Conservation (phyloP, 2,329 filamentous ascomycete species). For the Talaromyces sp. region DNA sequence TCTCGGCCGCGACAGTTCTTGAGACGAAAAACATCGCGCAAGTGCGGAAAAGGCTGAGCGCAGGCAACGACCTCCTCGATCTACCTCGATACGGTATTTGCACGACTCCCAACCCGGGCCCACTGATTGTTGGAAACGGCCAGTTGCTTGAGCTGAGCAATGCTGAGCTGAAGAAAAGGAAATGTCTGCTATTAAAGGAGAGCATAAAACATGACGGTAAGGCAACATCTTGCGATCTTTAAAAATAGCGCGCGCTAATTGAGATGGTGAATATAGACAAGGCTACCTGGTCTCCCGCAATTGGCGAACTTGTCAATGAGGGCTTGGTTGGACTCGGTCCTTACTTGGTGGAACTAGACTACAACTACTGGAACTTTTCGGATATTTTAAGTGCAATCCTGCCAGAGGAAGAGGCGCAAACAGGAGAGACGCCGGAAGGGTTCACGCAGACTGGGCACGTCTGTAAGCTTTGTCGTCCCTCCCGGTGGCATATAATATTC, state of each 20-base stretch:
- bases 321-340: constrained; percentile 67
- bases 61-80: constrained; percentile 59
- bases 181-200: constrained; percentile 35
- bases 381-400: constrained; percentile 80
- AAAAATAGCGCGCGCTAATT: background rate
- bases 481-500: background rate
- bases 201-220: constrained; percentile 33
- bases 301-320: constrained; percentile 62
- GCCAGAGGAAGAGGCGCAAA: constrained; percentile 67
- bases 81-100: constrained; percentile 56
- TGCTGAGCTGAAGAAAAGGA: constrained; percentile 37
- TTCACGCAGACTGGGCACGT: constrained; percentile 89
- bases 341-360: constrained; percentile 70
- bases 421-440: constrained; percentile 66
- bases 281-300: constrained; percentile 67
- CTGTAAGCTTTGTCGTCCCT: constrained; percentile 42
- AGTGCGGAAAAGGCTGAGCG: constrained; percentile 61
- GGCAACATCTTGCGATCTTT: constrained; percentile 19
- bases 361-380: constrained; percentile 79
- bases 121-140: constrained; percentile 5
- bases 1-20: constrained; percentile 71
- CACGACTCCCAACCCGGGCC: constrained; percentile 52
- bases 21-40: constrained; percentile 69
- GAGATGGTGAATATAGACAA: constrained; percentile 48
- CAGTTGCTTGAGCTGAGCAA: constrained; percentile 45